Base-by-base conservation (phyloP, 2,329 filamentous ascomycete genomes). In the Decorospora gaudefroyi region DNA sequence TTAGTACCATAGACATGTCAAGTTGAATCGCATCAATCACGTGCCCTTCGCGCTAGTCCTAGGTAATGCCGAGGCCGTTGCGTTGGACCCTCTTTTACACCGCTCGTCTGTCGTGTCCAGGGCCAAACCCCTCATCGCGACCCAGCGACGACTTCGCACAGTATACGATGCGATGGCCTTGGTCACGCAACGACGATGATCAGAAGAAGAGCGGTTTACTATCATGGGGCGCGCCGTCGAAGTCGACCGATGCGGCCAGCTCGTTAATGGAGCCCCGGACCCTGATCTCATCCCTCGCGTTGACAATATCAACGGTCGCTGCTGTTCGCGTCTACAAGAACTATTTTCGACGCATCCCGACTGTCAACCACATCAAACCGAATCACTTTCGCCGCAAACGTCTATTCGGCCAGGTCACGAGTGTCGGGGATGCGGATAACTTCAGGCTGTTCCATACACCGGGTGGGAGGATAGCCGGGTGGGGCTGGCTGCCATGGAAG, bases 371-470 rank as follows among this genome's bases (percentile, higher is more conserved):
- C 65, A 86, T 99, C 57, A 83, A 83, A 33, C 87, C 89, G 2
- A 75, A 77, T 8, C 86, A 85, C 65, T 92, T 92, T 66, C 83
- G 88, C 31, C 84, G 77, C 49, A 80, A 88, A 58, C 91, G 83
- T 57, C 66, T 99, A 28, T 87, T 92, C 59, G 93, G 93, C 10
- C 81, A 81, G 50, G 93, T 97, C 28, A 96, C 92, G 9, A 90
- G 88, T 58, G 93, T 99, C 16, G 93, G 95, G 28, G 93, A 99
- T 77, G 95, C 90, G 3, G 93, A 99, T 71, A 92, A 92, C 67
- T 96, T 99, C 69, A 87, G 93, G 58, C 70, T 99, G 33, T 99
- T 87, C 68, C 93, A 99, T 70, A 97, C 90, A 0, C 93, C 93
- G 0, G 92, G 92, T n/a, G 93, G 93, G 8, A 80, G 84, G 55